phyloP scores from a whole-genome alignment of 2,329 filamentous ascomycete genomes.

The Colletotrichum lini region DNA sequence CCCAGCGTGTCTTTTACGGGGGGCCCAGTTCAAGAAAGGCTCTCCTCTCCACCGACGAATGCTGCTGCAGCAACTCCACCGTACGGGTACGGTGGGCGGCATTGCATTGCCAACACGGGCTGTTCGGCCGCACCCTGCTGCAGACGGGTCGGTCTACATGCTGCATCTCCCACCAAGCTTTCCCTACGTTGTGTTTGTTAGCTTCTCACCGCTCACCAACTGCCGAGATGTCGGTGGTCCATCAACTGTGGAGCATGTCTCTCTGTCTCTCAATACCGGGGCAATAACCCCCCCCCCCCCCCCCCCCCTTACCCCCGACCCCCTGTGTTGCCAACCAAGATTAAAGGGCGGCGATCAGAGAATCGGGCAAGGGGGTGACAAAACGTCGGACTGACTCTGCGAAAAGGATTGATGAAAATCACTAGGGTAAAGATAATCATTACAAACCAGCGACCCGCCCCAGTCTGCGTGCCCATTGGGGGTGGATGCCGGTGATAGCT shows the following conservation, averaged over 20 bases:
- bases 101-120: constrained; percentile 9
- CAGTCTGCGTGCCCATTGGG: neutral
- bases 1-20: no score
- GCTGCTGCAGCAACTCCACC: constrained; percentile 21
- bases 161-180: neutral
- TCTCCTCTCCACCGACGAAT: constrained; percentile 1
- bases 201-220: constrained; percentile 5
- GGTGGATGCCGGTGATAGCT: neutral
- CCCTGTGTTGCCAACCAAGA: neutral
- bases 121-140: neutral
- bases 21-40: no score
- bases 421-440: no score
- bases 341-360: constrained; percentile 16
- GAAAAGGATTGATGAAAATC: neutral
- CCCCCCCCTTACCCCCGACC: no score
- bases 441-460: neutral
- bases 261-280: constrained; percentile 22
- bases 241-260: neutral
- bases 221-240: constrained; percentile 18
- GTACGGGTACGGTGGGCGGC: neutral
- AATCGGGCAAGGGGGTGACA: constrained; percentile 11
- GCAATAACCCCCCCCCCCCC: neutral
- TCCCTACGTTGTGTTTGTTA: neutral
- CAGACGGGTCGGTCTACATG: neutral
- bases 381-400: neutral